phyloP scores from a whole-genome alignment of 305 asterid species.

The Lippia alba region DNA sequence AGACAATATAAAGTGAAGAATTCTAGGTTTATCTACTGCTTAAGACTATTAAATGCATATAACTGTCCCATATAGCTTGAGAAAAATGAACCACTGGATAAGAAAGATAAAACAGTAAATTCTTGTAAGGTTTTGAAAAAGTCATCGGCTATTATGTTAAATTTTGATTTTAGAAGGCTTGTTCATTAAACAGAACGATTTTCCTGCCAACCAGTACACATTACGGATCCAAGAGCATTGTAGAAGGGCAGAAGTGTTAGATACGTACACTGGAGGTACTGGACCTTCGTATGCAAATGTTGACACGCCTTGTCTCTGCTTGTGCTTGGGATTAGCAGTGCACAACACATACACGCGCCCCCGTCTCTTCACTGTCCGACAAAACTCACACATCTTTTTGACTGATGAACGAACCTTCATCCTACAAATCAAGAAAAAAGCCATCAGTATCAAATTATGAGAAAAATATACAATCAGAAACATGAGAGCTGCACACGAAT shows the following conservation, averaged over 20 bases:
- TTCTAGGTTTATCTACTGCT: no score
- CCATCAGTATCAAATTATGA: constrained; percentile 14
- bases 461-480: neutral
- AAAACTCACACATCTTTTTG: constrained; percentile 91
- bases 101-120: no score
- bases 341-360: constrained; percentile 90
- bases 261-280: constrained; percentile 57
- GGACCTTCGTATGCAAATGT: constrained; percentile 77
- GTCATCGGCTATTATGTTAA: no score
- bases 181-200: no score
- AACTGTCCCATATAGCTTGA: no score
- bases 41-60: no score
- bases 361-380: constrained; percentile 83
- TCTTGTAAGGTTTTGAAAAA: no score
- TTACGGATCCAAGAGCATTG: constrained; percentile 5
- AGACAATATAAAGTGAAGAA: no score
- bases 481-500: neutral
- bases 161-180: no score
- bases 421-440: constrained; percentile 35
- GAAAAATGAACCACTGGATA: no score
- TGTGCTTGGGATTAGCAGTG: constrained; percentile 92
- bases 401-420: constrained; percentile 99
- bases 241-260: constrained; percentile 5
- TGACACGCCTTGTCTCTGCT: constrained; percentile 90
- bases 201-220: neutral